Conservation (phyloP, 441 rosid genomes). For the Pelargonium australe region DNA sequence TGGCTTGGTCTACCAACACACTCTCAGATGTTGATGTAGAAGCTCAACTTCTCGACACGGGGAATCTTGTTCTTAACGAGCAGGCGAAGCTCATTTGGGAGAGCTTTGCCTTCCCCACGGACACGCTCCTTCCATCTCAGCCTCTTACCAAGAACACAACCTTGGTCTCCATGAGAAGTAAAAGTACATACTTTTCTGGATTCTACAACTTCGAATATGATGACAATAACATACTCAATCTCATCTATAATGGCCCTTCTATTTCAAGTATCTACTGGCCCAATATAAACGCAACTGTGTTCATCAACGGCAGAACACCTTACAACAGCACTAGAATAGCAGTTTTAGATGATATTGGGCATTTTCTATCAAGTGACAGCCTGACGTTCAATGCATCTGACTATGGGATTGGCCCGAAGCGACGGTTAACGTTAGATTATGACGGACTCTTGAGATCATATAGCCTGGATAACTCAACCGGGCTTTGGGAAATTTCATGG, state of each 20-base stretch:
- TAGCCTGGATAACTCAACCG: constrained; percentile 19
- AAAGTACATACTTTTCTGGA: constrained; percentile 21
- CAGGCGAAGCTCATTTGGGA: constrained; percentile 17
- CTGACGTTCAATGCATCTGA: constrained; percentile 21
- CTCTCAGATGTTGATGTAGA: constrained; percentile 4
- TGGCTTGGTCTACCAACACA: constrained; percentile 23
- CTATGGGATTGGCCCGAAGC: constrained; percentile 17
- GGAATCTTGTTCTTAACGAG: constrained; percentile 21
- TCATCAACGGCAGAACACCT: constrained; percentile 19
- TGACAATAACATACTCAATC: constrained; percentile 20
- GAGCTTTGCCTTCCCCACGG: constrained; percentile 26
- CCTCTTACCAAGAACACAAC: constrained; percentile 18
- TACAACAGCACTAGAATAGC: constrained; percentile 26
- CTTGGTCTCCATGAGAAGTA: constrained; percentile 21
- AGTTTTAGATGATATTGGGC: constrained; percentile 15
- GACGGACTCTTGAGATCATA: constrained; percentile 26
- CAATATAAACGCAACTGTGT: constrained; percentile 5
- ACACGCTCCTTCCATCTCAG: constrained; percentile 25
- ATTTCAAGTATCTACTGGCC: constrained; percentile 26
- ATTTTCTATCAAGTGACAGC: constrained; percentile 20
- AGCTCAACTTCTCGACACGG: constrained; percentile 20
- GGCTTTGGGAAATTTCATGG: constrained; percentile 28
- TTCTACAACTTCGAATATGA: constrained; percentile 23
- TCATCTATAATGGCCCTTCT: constrained; percentile 21
- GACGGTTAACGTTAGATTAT: constrained; percentile 24